Base-by-base conservation (phyloP, 345 rosid species). In the Triadica sebifera region DNA sequence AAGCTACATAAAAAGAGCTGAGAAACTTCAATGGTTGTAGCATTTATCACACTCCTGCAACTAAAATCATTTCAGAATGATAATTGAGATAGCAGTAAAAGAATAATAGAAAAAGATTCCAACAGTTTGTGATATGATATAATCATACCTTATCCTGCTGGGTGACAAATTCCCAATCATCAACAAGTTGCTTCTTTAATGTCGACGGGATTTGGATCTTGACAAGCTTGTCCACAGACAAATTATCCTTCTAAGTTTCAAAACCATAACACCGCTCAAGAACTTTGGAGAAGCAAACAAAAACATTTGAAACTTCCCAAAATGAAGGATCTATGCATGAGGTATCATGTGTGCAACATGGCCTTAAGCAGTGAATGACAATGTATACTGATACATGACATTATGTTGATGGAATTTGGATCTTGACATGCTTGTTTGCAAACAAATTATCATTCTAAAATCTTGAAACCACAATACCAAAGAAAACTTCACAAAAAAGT, bases 171-270 rank as follows among this genome's bases (percentile, higher is more conserved):
- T 91, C 99, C 92, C 91, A 89, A 79, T 95, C 98, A 79, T 90
- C 99, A 83, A 85, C 89, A 68, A 95, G 90, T 78, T 88, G 99
- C 84, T 87, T 93, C 83, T 87, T 88, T 7, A 95, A 79, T 59
- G 93, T 80, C 74, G 90, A 78, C 65, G 99, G 96, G 70, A 95
- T 89, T 77, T 86, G 99, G 77, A 93, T 88, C 86, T 90, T 93
- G 77, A 86, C 76, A 57, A 84, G 84, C 88, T 91, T 95, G 82
- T 91, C 97, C 63, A 56, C 71, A 60, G 86, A 75, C 39, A 66
- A 50, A 69, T 76, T 68, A 63, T 76, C 79, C 74, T 75, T 80
- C 83, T 80, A 63, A 68, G 60, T 45, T 71, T 56, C 57, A 13
- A 80, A 53, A 47, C 10, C 8, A 67, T 5, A 72, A 39, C 0